Evolutionary conservation across 1,139 yeast species (phyloP), one percentile per base, ranked within the genome.

Genomic region (Entelexis sorbosivorans): DNA sequence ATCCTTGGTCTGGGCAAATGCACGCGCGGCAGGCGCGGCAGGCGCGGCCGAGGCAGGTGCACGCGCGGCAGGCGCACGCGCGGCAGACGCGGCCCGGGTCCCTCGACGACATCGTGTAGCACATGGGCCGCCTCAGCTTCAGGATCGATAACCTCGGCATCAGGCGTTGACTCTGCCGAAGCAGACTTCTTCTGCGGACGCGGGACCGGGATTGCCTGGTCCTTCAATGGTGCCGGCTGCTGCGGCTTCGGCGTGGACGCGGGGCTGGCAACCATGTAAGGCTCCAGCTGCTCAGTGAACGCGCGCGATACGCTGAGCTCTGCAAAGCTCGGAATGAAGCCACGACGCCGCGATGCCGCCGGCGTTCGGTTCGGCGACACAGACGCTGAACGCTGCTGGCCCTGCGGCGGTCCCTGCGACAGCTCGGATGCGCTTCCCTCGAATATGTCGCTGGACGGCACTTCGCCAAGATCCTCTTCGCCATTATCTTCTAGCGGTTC

Each of bases 241-340:
- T 16, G 34, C 22, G 34, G 19, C n/a, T 42, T 35, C 20, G 58
- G 54, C 10, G 56, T 45, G n/a, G 52, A 39, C 2, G 47, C 35
- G 10, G 58, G 54, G n/a, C 48, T 52, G 3, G 58, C 47, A n/a
- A 22, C 48, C 44, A 55, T 16, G 39, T 17, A 44, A 10, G 58
- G 58, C 43, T 56, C 58, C 17, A 57, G 51, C 47, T 51, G 51
- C 46, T 56, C 52, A 2, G 56, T 54, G 34, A 57, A 57, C n/a
- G 42, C 51, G 17, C 49, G 48, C 20, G 56, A 52, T 9, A 47
- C 56, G 13, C 49, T 32, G 48, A 54, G 40, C 29, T 52, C 52
- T 17, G 44, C 19, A 17, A 52, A 31, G 40, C 52, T 52, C 3
- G 57, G 57, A 33, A 52, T 38, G 38, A 52, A 52, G 10, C 52